Conservation (phyloP, 2,329 filamentous ascomycete species). For the Cladosporium colombiae region DNA sequence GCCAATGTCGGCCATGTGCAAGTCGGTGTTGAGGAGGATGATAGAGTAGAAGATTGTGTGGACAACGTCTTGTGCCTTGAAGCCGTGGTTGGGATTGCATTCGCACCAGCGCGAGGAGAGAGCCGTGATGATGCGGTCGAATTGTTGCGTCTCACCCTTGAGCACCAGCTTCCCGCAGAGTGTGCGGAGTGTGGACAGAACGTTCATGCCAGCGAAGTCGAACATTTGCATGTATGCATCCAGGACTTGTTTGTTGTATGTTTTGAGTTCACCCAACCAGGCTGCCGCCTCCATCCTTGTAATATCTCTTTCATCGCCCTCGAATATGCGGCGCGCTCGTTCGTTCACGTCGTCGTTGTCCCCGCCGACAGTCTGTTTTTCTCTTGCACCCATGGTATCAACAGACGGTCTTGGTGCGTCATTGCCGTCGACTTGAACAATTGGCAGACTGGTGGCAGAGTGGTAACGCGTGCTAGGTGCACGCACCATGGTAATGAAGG, state of each 20-base stretch:
- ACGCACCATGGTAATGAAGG: slow-evolving; percentile 18
- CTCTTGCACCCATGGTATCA: slow-evolving; percentile 28
- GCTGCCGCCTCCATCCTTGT: slow-evolving; percentile 77
- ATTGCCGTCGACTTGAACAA: slow-evolving; percentile 52
- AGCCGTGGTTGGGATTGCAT: slow-evolving; percentile 90
- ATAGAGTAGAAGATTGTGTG: slow-evolving; percentile 97
- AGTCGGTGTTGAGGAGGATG: slow-evolving; percentile 90
- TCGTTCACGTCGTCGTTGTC: slow-evolving; percentile 65
- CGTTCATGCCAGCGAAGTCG: slow-evolving; percentile 78
- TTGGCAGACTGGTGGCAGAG: slow-evolving; percentile 27
- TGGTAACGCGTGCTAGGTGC: slow-evolving; percentile 23
- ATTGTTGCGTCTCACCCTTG: slow-evolving; percentile 91
- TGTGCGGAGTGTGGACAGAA: slow-evolving; percentile 74
- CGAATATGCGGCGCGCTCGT: slow-evolving; percentile 79
- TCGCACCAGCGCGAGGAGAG: slow-evolving; percentile 90
- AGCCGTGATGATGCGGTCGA: slow-evolving; percentile 88
- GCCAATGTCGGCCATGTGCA: slow-evolving; percentile 93
- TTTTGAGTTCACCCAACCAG: slow-evolving; percentile 75
- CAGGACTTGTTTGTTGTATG: slow-evolving; percentile 55
- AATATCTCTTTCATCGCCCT: slow-evolving; percentile 80
- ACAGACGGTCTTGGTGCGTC: slow-evolving; percentile 41
- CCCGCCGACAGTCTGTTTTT: slow-evolving; percentile 17
- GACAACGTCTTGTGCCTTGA: slow-evolving; percentile 89
- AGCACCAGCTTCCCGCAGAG: slow-evolving; percentile 81
- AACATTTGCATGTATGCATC: slow-evolving; percentile 90